A percentile compares a stretch with the other conserved stretches of the same genome.
Evolutionary conservation across 345 rosid species (phyloP).

Genomic region (Dimocarpus longan): DNA sequence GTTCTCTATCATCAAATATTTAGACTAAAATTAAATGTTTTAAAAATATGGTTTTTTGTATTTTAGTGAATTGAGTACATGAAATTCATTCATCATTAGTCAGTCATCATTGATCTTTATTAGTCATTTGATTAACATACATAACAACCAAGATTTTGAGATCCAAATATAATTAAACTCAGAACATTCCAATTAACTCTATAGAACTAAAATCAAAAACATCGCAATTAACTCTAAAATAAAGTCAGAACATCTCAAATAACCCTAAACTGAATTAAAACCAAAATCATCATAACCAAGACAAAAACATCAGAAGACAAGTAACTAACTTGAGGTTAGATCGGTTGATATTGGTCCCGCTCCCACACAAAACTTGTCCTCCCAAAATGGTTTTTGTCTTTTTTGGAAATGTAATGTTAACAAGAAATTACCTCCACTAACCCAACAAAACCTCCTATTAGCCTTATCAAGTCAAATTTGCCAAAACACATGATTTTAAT

Average conservation of each 20-base stretch:
- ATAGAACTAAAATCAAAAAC: too few relatives aligned
- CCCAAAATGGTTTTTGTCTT: neutral
- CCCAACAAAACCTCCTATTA: neutral
- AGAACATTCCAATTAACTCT: too few relatives aligned
- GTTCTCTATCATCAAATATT: too few relatives aligned
- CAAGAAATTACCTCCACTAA: neutral
- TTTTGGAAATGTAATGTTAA: neutral
- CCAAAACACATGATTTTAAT: neutral
- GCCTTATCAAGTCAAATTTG: neutral
- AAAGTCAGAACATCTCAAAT: neutral
- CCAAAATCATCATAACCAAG: neutral
- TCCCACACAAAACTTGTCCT: neutral
- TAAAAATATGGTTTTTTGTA: too few relatives aligned
- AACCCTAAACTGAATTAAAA: too few relatives aligned
- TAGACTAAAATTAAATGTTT: too few relatives aligned
- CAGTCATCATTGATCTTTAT: too few relatives aligned
- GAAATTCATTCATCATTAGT: too few relatives aligned
- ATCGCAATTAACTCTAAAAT: too few relatives aligned
- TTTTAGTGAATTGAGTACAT: neutral
- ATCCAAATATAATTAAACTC: too few relatives aligned
- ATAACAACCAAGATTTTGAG: neutral
- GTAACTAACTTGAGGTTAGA: neutral
- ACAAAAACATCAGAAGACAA: neutral
- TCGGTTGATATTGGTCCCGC: neutral
- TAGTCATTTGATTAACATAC: too few relatives aligned